Conservation (phyloP, 495 filamentous ascomycete genomes). For the Elaphomyces granulatus region DNA sequence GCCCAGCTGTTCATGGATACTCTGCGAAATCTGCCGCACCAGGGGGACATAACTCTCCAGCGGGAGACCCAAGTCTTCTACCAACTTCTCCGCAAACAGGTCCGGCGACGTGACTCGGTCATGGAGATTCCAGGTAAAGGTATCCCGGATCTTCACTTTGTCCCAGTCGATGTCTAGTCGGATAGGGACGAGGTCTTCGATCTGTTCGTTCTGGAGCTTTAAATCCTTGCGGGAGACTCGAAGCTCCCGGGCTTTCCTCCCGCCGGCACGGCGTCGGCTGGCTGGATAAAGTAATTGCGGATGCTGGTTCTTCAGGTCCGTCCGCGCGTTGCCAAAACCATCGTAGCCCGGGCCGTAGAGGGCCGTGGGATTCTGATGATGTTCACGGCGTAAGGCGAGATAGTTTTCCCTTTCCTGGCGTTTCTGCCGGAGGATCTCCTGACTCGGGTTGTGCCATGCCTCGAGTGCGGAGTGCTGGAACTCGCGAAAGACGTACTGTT, state of each 20-base stretch:
- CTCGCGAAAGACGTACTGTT: constrained; percentile 69
- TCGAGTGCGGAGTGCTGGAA: constrained; percentile 45
- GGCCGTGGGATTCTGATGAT: constrained; percentile 40
- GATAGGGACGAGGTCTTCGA: constrained; percentile 82
- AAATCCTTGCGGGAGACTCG: constrained; percentile 63
- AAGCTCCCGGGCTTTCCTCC: constrained; percentile 53
- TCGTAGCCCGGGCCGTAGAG: constrained; percentile 72
- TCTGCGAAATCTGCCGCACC: constrained; percentile 60
- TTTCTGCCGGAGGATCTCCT: constrained; percentile 37
- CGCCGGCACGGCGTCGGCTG: constrained; percentile 56
- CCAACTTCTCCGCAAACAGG: constrained; percentile 70
- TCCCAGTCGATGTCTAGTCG: constrained; percentile 91
- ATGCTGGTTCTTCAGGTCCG: constrained; percentile 42
- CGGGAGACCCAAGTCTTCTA: constrained; percentile 81
- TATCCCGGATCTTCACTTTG: constrained; percentile 89
- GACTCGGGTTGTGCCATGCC: constrained; percentile 29
- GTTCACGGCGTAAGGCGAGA: constrained; percentile 33
- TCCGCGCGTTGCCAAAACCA: constrained; percentile 77
- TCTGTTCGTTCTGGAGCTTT: constrained; percentile 69
- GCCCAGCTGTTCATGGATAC: constrained; percentile 76
- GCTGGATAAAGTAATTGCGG: constrained; percentile 61
- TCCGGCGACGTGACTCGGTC: constrained; percentile 68
- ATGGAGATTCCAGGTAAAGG: constrained; percentile 96
- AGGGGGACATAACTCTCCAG: constrained; percentile 46
- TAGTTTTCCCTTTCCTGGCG: constrained; percentile 40